Conservation (phyloP, 2,329 filamentous ascomycete genomes). For the Biscogniauxia mediterranea region DNA sequence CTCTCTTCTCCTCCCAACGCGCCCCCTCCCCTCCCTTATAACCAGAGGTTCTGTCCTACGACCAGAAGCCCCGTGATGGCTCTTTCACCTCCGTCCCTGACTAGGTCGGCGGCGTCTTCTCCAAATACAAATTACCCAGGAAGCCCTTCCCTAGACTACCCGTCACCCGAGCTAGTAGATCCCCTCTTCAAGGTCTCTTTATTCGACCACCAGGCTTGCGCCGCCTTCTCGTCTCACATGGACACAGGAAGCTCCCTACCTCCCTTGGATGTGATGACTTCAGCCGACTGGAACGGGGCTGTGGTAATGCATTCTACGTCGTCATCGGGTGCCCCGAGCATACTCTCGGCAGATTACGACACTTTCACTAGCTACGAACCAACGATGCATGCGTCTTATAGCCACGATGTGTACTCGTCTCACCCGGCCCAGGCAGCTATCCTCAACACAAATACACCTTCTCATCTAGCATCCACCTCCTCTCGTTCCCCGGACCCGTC, state of each 20-base stretch:
- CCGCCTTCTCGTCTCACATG: slow-evolving; percentile 35
- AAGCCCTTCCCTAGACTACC: slow-evolving; percentile 43
- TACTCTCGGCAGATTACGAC: slow-evolving; percentile 51
- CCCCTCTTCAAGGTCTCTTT: slow-evolving; percentile 44
- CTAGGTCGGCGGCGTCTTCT: slow-evolving; percentile 43
- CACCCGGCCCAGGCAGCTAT: slow-evolving; percentile 35
- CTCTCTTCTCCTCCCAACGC: background rate
- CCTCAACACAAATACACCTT: slow-evolving; percentile 24
- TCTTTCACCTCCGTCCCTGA: slow-evolving; percentile 48
- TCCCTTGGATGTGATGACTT: slow-evolving; percentile 40
- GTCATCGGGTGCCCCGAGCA: slow-evolving; percentile 42
- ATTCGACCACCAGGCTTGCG: slow-evolving; percentile 42
- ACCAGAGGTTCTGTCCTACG: background rate
- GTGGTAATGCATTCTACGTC: slow-evolving; percentile 40
- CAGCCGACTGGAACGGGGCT: slow-evolving; percentile 43
- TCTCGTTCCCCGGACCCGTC: slow-evolving; percentile 33
- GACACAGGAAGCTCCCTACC: slow-evolving; percentile 38
- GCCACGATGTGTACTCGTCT: slow-evolving; percentile 45
- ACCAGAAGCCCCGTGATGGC: slow-evolving; percentile 38
- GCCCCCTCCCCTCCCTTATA: background rate
- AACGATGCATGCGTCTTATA: slow-evolving; percentile 41
- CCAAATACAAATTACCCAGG: slow-evolving; percentile 44
- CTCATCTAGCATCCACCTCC: slow-evolving; percentile 29
- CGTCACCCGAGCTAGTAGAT: slow-evolving; percentile 43
- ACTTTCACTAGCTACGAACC: slow-evolving; percentile 48